These are phyloP conservation scores for Ilyonectria robusta DNA, from an alignment of 2,329 filamentous ascomycete genomes.

Conservation along the genomic window DNA sequence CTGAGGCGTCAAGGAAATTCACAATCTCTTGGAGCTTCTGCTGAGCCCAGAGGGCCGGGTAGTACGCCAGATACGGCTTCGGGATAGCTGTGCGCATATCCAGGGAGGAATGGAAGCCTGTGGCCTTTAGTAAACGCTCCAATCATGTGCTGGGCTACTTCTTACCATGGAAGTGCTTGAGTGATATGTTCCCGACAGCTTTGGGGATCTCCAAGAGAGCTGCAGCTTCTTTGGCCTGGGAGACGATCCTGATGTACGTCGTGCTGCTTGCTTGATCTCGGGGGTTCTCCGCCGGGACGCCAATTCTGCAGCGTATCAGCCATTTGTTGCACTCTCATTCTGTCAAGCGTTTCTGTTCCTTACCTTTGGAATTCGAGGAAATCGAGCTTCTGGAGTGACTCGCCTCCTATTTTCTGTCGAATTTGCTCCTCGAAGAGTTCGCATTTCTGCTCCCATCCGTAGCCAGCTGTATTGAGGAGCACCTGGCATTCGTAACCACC, in stretches of 20 bases:
- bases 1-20: constrained; percentile 2
- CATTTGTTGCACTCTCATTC: background rate
- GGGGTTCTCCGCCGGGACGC: constrained; percentile 21
- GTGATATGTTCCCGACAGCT: constrained; percentile 10
- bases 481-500: constrained; percentile 15
- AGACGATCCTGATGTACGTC: constrained; percentile 21
- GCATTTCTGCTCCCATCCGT: constrained; percentile 22
- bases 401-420: background rate
- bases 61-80: constrained; percentile 28
- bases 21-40: constrained; percentile 6
- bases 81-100: constrained; percentile 28
- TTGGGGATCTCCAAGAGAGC: background rate
- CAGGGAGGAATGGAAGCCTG: constrained; percentile 27
- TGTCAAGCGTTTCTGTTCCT: background rate
- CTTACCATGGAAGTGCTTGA: constrained; percentile 25
- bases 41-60: constrained; percentile 30
- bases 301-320: constrained; percentile 8
- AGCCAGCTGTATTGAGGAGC: constrained; percentile 10
- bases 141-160: background rate
- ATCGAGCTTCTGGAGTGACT: constrained; percentile 11
- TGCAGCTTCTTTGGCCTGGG: constrained; percentile 14
- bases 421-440: constrained; percentile 20
- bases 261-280: constrained; percentile 24
- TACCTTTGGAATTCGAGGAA: constrained; percentile 16
- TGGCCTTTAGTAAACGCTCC: background rate